phyloP scores from a whole-genome alignment of 148 eudicot genomes.

The Pharnaceum exiguum region DNA sequence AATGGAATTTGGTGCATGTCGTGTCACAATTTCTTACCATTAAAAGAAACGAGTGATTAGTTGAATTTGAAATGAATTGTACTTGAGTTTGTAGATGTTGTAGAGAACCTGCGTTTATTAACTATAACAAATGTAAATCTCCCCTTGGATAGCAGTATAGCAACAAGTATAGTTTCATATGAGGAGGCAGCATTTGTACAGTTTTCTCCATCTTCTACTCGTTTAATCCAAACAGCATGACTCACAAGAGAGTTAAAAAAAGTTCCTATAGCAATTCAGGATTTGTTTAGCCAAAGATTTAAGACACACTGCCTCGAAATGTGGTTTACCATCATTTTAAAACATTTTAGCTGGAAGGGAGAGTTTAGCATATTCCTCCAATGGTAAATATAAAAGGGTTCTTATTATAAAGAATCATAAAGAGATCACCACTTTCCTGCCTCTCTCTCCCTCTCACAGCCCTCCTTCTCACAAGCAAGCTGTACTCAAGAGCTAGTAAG shows the following conservation, averaged over 20 bases:
- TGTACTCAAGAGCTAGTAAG: slow-evolving; percentile 28
- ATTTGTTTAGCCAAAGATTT: neutral
- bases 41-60: too few species aligned
- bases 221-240: too few species aligned
- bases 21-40: too few species aligned
- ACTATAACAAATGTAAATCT: too few species aligned
- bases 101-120: too few species aligned
- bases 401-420: slow-evolving; percentile 21
- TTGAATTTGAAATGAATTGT: too few species aligned
- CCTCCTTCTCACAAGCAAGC: neutral
- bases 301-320: neutral
- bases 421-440: slow-evolving; percentile 9
- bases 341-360: neutral
- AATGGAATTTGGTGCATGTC: too few species aligned
- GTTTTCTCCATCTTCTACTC: too few species aligned
- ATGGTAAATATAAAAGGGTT: slow-evolving; percentile 20
- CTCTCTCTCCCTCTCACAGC: slow-evolving; percentile 8
- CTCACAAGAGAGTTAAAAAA: neutral
- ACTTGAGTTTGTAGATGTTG: too few species aligned
- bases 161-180: too few species aligned
- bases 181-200: too few species aligned
- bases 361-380: slow-evolving; percentile 13
- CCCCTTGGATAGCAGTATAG: too few species aligned
- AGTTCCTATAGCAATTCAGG: neutral
- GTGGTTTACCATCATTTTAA: neutral